phyloP scores from a whole-genome alignment of 345 rosid genomes.

The Camelina sativa region DNA sequence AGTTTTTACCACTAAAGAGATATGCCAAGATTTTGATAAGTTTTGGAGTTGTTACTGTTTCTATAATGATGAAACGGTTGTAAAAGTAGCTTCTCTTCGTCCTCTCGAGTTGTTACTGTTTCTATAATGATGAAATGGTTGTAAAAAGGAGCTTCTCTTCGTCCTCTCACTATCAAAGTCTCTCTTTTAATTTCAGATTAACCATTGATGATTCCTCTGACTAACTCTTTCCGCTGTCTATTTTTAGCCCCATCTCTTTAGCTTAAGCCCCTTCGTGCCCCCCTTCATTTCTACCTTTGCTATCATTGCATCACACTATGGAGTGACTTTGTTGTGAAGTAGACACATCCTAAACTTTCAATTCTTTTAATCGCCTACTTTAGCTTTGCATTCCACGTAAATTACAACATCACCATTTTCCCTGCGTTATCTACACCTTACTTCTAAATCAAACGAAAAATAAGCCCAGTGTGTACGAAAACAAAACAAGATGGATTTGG shows the following conservation, averaged over 20 bases:
- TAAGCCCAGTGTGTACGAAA: background rate
- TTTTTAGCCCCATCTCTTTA: constrained; percentile 32
- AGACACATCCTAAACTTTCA: constrained; percentile 29
- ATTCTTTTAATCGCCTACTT: background rate
- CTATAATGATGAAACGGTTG: constrained; percentile 24
- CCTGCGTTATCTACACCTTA: constrained; percentile 15
- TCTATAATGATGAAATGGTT: constrained; percentile 25
- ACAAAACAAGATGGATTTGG: constrained; percentile 7
- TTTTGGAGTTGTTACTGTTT: background rate
- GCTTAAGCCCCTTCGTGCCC: constrained; percentile 25
- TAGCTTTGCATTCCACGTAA: constrained; percentile 8
- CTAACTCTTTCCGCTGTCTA: constrained; percentile 39
- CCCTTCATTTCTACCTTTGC: constrained; percentile 21
- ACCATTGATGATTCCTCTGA: constrained; percentile 43
- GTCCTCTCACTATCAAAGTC: constrained; percentile 36
- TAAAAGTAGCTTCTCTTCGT: constrained; percentile 21
- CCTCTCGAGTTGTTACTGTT: constrained; percentile 25
- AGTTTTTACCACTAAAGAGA: constrained; percentile 25
- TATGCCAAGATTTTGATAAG: constrained; percentile 12
- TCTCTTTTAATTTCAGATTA: constrained; percentile 37
- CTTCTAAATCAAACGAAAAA: constrained; percentile 8
- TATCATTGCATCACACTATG: constrained; percentile 43
- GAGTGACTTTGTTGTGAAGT: constrained; percentile 33
- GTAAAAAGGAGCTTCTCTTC: constrained; percentile 21
- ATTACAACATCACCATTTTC: constrained; percentile 25